Evolutionary conservation across 208 protist genomes (phyloP).

Genomic region (Acanthamoeba culbertsoni): DNA sequence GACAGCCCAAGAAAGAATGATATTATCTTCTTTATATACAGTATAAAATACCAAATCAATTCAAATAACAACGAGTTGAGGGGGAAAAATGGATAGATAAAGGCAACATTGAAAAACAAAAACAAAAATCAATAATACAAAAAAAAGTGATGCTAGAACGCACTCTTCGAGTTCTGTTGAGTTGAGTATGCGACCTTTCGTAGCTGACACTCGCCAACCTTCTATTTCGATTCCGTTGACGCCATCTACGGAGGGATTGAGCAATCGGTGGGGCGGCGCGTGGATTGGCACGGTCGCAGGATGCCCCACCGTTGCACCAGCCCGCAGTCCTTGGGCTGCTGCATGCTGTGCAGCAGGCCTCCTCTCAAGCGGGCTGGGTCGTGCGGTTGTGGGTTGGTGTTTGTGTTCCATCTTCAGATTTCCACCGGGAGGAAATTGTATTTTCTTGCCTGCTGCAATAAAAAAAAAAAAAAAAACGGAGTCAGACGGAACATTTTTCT

Average conservation of each 20-base stretch:
- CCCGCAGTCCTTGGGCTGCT: background rate
- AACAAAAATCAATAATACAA: background rate
- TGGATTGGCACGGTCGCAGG: background rate
- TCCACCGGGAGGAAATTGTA: too few relatives aligned
- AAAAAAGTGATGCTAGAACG: too few relatives aligned
- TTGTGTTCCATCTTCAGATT: too few relatives aligned
- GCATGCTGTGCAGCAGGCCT: too few relatives aligned
- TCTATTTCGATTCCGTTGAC: background rate
- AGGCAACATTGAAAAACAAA: too few relatives aligned
- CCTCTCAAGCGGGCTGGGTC: too few relatives aligned
- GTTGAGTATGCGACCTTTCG: slow-evolving; percentile 23
- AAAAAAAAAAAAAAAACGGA: background rate
- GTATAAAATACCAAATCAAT: background rate
- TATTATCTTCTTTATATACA: background rate
- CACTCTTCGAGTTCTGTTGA: background rate
- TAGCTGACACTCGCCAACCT: background rate
- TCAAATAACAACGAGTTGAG: too few relatives aligned
- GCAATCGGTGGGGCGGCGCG: background rate
- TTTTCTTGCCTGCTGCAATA: too few relatives aligned
- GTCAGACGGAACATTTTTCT: too few relatives aligned
- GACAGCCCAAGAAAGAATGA: background rate
- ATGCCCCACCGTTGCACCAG: background rate
- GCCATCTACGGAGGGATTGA: background rate
- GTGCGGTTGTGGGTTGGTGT: background rate
- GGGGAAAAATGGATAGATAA: too few relatives aligned